Evolutionary conservation across 2,329 filamentous ascomycete species (phyloP).

Genomic region (Xylaria sp.): DNA sequence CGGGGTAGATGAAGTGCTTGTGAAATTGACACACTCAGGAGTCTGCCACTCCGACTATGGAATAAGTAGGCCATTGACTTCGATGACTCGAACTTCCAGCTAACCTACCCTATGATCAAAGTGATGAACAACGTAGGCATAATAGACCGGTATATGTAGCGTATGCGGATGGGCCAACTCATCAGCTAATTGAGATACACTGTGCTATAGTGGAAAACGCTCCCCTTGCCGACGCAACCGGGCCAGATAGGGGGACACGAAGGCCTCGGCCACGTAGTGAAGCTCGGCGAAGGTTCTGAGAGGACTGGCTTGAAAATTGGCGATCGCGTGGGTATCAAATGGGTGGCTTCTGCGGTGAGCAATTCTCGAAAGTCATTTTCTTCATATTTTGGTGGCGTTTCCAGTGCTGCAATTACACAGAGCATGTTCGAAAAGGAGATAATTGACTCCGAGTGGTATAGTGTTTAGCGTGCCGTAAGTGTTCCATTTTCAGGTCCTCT

Average conservation of each 20-base stretch:
- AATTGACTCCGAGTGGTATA: neutral
- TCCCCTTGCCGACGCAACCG: slow-evolving; percentile 19
- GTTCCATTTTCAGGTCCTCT: neutral
- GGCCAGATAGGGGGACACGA: slow-evolving; percentile 40
- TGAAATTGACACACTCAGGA: slow-evolving; percentile 41
- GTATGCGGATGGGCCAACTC: neutral
- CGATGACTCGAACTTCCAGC: neutral
- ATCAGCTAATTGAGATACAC: slow-evolving; percentile 5
- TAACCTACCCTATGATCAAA: slow-evolving; percentile 10
- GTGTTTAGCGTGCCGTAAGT: slow-evolving; percentile 36
- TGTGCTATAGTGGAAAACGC: slow-evolving; percentile 23
- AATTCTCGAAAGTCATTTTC: neutral
- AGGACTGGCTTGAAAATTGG: slow-evolving; percentile 30
- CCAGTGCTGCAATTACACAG: too few species aligned
- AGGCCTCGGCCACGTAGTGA: slow-evolving; percentile 36
- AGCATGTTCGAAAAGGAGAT: neutral
- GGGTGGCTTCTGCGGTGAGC: slow-evolving; percentile 30
- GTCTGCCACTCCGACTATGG: slow-evolving; percentile 39
- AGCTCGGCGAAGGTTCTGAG: slow-evolving; percentile 34
- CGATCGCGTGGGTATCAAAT: slow-evolving; percentile 41
- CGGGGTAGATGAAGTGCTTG: slow-evolving; percentile 34
- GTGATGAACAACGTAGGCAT: slow-evolving; percentile 38
- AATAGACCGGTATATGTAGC: neutral
- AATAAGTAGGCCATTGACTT: slow-evolving; percentile 30
- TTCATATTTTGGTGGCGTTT: neutral